Percentiles rank a stretch among this genome's conserved stretches.
Conservation (phyloP, 2,329 filamentous ascomycete genomes). For the Cladophialophora chaetospira region DNA sequence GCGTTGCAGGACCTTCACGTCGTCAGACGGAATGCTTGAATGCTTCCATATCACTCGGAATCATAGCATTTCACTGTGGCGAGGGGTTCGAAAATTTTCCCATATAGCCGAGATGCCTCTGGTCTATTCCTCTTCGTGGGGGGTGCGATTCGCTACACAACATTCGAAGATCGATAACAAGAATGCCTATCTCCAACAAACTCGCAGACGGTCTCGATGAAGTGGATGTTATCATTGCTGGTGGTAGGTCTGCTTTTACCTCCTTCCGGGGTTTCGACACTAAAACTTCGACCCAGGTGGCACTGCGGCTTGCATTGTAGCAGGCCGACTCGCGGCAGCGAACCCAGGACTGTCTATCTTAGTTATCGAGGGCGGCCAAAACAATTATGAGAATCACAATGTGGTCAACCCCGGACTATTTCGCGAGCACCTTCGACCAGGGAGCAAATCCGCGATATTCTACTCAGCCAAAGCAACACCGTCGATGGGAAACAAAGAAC, state of each 20-base stretch:
- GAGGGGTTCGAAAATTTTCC: not conserved
- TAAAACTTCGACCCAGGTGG: constrained; percentile 40
- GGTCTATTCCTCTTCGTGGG: not conserved
- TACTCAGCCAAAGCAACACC: not conserved
- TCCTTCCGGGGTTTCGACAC: not conserved
- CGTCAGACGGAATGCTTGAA: not conserved
- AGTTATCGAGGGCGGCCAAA: constrained; percentile 57
- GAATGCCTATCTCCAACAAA: not conserved
- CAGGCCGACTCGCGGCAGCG: constrained; percentile 53
- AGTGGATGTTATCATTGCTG: not conserved
- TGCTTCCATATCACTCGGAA: not conserved
- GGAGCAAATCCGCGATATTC: constrained; percentile 48
- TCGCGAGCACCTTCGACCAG: constrained; percentile 50
- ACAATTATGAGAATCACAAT: constrained; percentile 54
- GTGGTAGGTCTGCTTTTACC: not conserved
- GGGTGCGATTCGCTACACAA: not conserved
- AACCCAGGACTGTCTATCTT: constrained; percentile 54
- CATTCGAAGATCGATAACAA: not conserved
- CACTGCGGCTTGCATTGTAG: constrained; percentile 53
- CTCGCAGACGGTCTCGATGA: not conserved
- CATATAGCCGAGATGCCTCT: not conserved
- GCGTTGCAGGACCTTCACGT: not conserved
- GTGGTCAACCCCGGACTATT: constrained; percentile 57
- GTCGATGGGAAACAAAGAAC: not conserved
- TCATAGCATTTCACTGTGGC: not conserved